Evolutionary conservation across 305 asterid species (phyloP), one percentile per base, ranked within the genome.

Genomic region (Rubia tinctorum): DNA sequence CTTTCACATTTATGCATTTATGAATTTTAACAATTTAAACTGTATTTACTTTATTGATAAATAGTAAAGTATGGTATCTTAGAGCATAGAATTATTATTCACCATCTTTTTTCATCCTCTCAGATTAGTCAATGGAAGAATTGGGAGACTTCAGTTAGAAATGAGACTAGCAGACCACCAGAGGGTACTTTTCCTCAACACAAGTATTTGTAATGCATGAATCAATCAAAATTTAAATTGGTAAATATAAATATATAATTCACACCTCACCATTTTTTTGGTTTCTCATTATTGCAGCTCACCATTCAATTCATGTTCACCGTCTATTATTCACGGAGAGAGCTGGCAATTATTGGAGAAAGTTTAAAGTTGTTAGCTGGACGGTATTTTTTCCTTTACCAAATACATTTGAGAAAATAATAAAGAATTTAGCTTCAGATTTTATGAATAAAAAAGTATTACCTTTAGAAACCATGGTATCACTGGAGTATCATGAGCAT

Each of bases 301-400:
- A 60, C 55, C 87, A 71, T 74, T 59, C 56, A 39, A 81, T 71
- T 67, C 84, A 73, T 79, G 2, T 66, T 53, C 75, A 49, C 53
- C 87, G 83, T 25, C 59, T 78, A 71, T 81, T 83, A 58, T 89
- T 95, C 85, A 62, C 27, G 82, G 82, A 75, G 68, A 73, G 99
- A 68, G 72, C 90, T 2, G 96, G 96, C 63, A 85, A 49, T 8
- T 87, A 84, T 77, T 88, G 98, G 96, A 89, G 97, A 74, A 90
- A 71, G 78, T 84, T 82, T 76, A 45, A 42, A 22, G 77, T 86
- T 69, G 53, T 95, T 4, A 87, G 96, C 73, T 88, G 92, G 98
- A 40, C 84, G 84, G 99, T 95, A 77, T 81, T 91, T 74, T 65
- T 49, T 42, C 18, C 5, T 49, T 10, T 2, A 47, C 55, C 15